These are phyloP conservation scores for Tephrocybe sp. DNA, from an alignment of 768 basidiomycete genomes.

Conservation along the genomic window DNA sequence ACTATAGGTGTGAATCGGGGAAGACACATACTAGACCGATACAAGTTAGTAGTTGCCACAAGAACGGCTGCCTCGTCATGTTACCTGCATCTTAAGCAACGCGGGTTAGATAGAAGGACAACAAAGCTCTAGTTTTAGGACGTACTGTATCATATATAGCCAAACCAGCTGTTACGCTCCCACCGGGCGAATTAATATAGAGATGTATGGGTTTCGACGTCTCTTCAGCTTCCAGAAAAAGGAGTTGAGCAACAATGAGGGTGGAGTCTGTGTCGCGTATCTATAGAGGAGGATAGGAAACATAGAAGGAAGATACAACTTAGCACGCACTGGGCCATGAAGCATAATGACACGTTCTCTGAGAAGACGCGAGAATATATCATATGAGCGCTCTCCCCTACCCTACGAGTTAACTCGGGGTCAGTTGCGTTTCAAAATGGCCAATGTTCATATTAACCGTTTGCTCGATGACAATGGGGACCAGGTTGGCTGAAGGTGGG, in stretches of 20 bases:
- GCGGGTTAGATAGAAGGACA: background rate
- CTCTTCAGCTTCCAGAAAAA: constrained; percentile 96
- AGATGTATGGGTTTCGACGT: constrained; percentile 91
- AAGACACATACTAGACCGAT: constrained; percentile 73
- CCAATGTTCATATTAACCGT: constrained; percentile 53
- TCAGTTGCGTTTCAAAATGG: constrained; percentile 7
- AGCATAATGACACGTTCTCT: constrained; percentile 95
- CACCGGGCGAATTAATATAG: constrained; percentile 97
- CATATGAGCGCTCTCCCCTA: constrained; percentile 87
- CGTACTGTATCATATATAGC: constrained; percentile 97
- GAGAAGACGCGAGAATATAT: constrained; percentile 92
- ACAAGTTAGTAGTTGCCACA: constrained; percentile 18
- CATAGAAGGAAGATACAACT: constrained; percentile 5
- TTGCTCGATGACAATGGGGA: constrained; percentile 93
- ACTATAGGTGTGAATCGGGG: constrained; percentile 96
- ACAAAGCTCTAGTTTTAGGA: background rate
- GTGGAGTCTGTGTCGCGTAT: constrained; percentile 90
- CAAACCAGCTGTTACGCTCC: constrained; percentile 92
- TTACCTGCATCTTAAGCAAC: constrained; percentile 66
- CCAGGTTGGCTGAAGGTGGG: constrained; percentile 58
- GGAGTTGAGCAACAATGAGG: constrained; percentile 84
- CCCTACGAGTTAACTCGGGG: constrained; percentile 42
- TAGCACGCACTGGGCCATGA: constrained; percentile 74
- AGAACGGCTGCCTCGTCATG: constrained; percentile 3
- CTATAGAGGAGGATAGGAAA: constrained; percentile 33